Conservation (phyloP, 75 land plant genomes). For the Chamaecyparis obtusa region DNA sequence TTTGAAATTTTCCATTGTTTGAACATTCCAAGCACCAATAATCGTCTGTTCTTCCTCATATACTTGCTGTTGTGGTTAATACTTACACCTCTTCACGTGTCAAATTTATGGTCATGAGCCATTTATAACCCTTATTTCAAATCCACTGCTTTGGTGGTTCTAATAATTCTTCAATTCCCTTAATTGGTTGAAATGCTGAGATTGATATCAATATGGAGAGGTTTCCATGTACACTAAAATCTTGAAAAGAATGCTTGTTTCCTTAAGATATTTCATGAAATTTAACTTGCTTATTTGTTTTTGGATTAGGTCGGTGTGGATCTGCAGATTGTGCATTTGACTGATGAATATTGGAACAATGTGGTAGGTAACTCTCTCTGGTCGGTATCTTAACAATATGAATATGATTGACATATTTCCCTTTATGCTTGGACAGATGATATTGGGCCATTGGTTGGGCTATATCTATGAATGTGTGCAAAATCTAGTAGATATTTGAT, state of each 20-base stretch:
- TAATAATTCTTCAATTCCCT: not conserved
- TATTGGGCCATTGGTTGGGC: not conserved
- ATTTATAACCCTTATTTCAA: not conserved
- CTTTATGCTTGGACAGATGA: not conserved
- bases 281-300: not conserved
- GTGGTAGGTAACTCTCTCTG: constrained; percentile 52
- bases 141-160: not conserved
- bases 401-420: not conserved
- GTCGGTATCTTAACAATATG: not conserved
- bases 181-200: not conserved
- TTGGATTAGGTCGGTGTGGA: constrained; percentile 73
- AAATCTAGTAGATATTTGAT: not conserved
- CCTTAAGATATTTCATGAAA: not conserved
- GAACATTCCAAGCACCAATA: not conserved
- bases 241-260: not conserved
- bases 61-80: not conserved
- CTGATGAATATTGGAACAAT: constrained; percentile 87
- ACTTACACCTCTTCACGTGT: not conserved
- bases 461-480: not conserved
- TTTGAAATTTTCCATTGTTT: not conserved
- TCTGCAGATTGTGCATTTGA: constrained; percentile 87
- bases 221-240: not conserved
- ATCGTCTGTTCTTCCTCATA: not conserved
- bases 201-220: not conserved
- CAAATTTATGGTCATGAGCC: not conserved